These are phyloP conservation scores for Apiospora sp. DNA, from an alignment of 2,329 filamentous ascomycete species.

Conservation along the genomic window DNA sequence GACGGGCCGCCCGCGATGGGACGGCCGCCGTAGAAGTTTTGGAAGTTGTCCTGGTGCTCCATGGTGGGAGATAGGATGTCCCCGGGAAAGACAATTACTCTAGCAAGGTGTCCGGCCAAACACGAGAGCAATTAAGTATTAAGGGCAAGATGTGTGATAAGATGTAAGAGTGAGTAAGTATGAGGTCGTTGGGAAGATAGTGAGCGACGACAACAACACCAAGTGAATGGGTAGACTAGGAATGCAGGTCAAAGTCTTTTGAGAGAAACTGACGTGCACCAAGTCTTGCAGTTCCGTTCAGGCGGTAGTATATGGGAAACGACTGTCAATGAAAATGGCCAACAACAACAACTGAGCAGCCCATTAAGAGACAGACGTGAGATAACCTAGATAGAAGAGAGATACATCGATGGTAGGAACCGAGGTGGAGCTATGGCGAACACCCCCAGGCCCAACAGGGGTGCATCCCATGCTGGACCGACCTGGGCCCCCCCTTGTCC, in stretches of 20 bases:
- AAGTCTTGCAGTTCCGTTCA: not conserved
- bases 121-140: not conserved
- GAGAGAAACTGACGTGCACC: not conserved
- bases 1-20: constrained; percentile 40
- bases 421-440: constrained; percentile 14
- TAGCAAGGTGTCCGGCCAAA: not conserved
- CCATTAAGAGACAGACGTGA: not conserved
- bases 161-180: constrained; percentile 3
- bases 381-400: constrained; percentile 1
- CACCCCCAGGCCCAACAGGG: constrained; percentile 3
- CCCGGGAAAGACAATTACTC: not conserved
- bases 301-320: too few species aligned
- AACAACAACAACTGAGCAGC: not conserved
- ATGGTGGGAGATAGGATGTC: not conserved
- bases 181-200: constrained; percentile 3
- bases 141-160: not conserved
- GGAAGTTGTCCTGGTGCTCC: constrained; percentile 11
- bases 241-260: not conserved
- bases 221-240: constrained; percentile 10
- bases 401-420: not conserved
- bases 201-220: not conserved
- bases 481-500: constrained; percentile 6
- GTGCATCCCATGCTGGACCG: not conserved
- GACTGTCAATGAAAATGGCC: not conserved
- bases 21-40: constrained; percentile 31